These are phyloP conservation scores for Bathelium albidoporum DNA, from an alignment of 495 filamentous ascomycete genomes.

Conservation along the genomic window DNA sequence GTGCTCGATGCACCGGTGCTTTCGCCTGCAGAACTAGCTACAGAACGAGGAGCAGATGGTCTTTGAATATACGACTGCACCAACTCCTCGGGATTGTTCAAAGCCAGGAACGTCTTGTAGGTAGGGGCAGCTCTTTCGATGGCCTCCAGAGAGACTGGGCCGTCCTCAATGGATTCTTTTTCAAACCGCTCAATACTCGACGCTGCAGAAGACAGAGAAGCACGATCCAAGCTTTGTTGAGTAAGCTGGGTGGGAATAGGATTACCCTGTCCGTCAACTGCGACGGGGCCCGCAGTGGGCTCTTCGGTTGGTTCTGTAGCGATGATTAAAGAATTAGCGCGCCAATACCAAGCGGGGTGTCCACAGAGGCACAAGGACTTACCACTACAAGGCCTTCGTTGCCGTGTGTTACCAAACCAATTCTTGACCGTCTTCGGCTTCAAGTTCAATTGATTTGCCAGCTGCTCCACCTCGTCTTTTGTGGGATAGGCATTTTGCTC, in stretches of 20 bases:
- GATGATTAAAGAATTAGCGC: not conserved
- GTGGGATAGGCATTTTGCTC: conserved; percentile 1
- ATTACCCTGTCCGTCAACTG: not conserved
- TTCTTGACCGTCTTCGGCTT: conserved; percentile 4
- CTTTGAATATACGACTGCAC: not conserved
- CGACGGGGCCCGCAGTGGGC: not conserved
- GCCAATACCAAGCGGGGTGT: no score
- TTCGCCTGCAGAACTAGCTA: not conserved
- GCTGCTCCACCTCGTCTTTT: conserved; percentile 1
- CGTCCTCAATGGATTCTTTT: not conserved
- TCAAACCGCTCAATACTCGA: conserved; percentile 2
- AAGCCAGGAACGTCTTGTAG: not conserved
- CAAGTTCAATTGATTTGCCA: not conserved
- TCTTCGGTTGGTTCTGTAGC: not conserved
- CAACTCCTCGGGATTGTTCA: not conserved
- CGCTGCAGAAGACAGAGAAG: not conserved
- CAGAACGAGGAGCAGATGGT: not conserved
- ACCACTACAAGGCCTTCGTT: not conserved
- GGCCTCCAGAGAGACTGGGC: not conserved
- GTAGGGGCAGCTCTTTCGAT: not conserved
- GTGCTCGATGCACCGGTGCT: not conserved
- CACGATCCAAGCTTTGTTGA: not conserved
- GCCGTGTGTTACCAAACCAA: conserved; percentile 3
- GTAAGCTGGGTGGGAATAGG: not conserved
- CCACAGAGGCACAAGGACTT: not conserved